Evolutionary conservation across 2,329 filamentous ascomycete genomes (phyloP), one percentile per base, ranked within the genome.

Genomic region (Aspergillus glaucus): DNA sequence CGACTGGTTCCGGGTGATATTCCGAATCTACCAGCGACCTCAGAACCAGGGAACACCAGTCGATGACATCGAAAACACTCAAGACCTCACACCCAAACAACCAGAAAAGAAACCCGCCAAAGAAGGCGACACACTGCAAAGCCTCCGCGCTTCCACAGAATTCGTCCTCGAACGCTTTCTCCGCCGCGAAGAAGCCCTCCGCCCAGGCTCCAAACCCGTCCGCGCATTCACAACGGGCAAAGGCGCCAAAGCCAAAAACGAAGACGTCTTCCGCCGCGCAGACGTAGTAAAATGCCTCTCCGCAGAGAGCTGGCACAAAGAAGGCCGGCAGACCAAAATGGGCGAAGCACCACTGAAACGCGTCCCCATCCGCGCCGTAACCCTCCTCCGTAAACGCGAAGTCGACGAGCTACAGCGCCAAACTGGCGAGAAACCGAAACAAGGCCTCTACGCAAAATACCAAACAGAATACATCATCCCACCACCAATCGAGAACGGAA

Each of bases 391-490:
- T 19, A 87, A 90, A 59, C 82, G 91, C 44, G 93, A 96, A 66
- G 86, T 97, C 40, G 86, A 94, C 57, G 90, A 95, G 63, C 83
- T 85, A 3, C 84, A 93, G 64, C 82, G 86, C 2, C 79, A 85
- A 19, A 89, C 82, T 1, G 92, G 92, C 15, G 79, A 86, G 58
- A 95, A 94, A 67, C 83, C 88, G 4, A 78, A 90, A 51, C 93
- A 98, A 64, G 91, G 90, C 0, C 72, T 98, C 0, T 98, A 89
- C 68, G 84, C 87, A 47, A 75, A 79, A 49, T 84, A 87, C 7
- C 93, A 98, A 68, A 98, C 93, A 0, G 88, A 95, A 48, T 96
- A 88, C 84, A 97, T 97, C 64, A 92, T 96, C 48, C 92, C 92
- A 1, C 81, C 85, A 1, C 90, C 91, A 0, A 95, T 96, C 48